Evolutionary conservation across 495 filamentous ascomycete species (phyloP), one percentile per base, ranked within the genome.

Genomic region (Hypoxylon intermedium): DNA sequence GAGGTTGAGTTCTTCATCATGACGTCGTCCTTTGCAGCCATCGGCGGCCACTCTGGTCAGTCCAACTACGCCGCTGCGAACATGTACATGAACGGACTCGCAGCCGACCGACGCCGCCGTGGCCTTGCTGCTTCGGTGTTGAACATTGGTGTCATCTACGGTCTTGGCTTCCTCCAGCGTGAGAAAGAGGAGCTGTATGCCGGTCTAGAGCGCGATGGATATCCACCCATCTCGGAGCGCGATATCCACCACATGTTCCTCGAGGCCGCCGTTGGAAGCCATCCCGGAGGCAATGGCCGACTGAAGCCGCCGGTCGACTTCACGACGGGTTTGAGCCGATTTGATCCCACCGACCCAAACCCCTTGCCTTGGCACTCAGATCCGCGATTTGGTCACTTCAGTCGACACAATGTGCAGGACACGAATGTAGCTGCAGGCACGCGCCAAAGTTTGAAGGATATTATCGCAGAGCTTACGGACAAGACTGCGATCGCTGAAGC

Each of bases 221-320:
- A 80, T 31, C 77, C 74, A 16, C 79, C 75, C 53, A 80, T 87
- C 46, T 85, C 83, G 1, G 85, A 88, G 60, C 75, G 75, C 6
- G 83, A 87, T 46, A 71, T 87, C 44, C 82, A 84, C 30, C 80
- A 85, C 54, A 76, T 84, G 62, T 85, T 87, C 58, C 73, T 82
- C 7, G 84, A 87, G 62, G 81, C 83, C 15, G 75, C 88, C 15
- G 51, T 71, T 16, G 71, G 75, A 1, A 74, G 78, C 9, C 60
- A 59, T 41, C 72, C 76, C 0, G 46, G 16, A 30, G 53, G 30
- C 18, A 23, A 54, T 0, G 59, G 62, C 11, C 61, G 24, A 7
- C 51, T 58, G 3, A 54, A 30, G 0, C 52, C 56, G 16, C 47
- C 70, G 13, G 45, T 54, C 36, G 70, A 75, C 47, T 62, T 80